Evolutionary conservation across 2,329 filamentous ascomycete species (phyloP), one percentile per base, ranked within the genome.

Genomic region (Cordyceps tenuipes): DNA sequence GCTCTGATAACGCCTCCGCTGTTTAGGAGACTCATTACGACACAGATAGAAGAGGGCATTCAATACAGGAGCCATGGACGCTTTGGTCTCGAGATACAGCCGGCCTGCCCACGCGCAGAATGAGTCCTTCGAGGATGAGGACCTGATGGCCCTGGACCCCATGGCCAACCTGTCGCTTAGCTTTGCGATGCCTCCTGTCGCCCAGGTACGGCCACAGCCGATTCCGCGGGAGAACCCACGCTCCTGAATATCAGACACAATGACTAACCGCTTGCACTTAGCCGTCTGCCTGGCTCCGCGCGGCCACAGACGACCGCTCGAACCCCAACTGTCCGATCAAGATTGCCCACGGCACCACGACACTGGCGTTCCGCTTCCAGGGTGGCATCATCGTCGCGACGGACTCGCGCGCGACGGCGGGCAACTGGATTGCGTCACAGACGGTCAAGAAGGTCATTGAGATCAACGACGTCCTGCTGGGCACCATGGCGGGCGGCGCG

Each of bases 371-470:
- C 83, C 87, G 93, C 73, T 99, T 97, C 83, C 87, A 97, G 79
- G 92, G 92, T 70, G 94, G 94, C 72, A 97, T 99, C 77, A 95
- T 99, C 72, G 93, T 99, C 57, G 93, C 93, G 59, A 99, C 94
- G 62, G 94, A 99, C 79, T 99, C 94, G 62, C 87, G 94, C 78
- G 94, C 94, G 62, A 96, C 94, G 52, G 93, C 94, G 34, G 94
- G 94, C 70, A 95, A 94, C 84, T 99, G 94, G 94, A 99, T 99
- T 77, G 94, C 94, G 66, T 96, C 90, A 78, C 94, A 99, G 82
- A 99, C 94, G 58, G 94, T 99, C 72, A 99, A 99, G 86, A 99
- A 99, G 83, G 94, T 99, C 68, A 97, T 99, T 72, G 91, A 96
- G 82, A 96, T 96, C 82, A 96, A 96, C 81, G 90, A 82, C 76